A percentile compares a stretch with the other conserved stretches of the same genome.
These are phyloP conservation scores for Pythium plurisporium DNA, from an alignment of 352 stramenopile genomes.

Conservation along the genomic window DNA sequence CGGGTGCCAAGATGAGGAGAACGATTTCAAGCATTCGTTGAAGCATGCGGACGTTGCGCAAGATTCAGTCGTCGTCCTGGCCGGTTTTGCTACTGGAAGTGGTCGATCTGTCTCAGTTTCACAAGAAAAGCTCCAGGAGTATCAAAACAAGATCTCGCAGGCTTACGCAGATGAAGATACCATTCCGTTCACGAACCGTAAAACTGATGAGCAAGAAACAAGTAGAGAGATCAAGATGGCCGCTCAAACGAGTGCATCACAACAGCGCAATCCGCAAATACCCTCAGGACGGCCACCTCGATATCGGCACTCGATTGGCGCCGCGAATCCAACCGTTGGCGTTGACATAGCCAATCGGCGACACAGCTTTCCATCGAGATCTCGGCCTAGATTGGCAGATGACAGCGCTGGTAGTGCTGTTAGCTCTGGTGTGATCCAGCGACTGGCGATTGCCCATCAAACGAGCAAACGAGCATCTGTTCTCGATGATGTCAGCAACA, in stretches of 20 bases:
- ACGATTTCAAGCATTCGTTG: background rate
- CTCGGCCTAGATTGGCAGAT: background rate
- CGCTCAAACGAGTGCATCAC: too few relatives aligned
- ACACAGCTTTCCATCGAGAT: conserved; percentile 5
- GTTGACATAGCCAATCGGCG: background rate
- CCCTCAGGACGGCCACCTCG: background rate
- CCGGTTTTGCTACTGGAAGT: conserved; percentile 9
- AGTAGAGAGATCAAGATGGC: too few relatives aligned
- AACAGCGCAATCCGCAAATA: background rate
- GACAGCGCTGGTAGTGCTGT: background rate
- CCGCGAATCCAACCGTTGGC: background rate
- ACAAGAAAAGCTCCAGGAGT: conserved; percentile 8
- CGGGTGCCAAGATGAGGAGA: background rate
- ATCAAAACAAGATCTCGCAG: conserved; percentile 2
- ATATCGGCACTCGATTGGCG: background rate
- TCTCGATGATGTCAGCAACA: conserved; percentile 16
- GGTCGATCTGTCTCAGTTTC: conserved; percentile 3
- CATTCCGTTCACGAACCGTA: background rate
- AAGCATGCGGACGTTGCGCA: background rate
- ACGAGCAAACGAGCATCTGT: background rate
- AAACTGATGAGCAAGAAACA: background rate
- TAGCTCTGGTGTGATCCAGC: conserved; percentile 12
- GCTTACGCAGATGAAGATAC: background rate
- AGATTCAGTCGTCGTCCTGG: background rate
- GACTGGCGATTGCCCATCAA: conserved; percentile 3